A percentile compares a stretch with the other conserved stretches of the same genome.
Conservation (phyloP, 352 stramenopile species). For the Plasmopara halstedii region DNA sequence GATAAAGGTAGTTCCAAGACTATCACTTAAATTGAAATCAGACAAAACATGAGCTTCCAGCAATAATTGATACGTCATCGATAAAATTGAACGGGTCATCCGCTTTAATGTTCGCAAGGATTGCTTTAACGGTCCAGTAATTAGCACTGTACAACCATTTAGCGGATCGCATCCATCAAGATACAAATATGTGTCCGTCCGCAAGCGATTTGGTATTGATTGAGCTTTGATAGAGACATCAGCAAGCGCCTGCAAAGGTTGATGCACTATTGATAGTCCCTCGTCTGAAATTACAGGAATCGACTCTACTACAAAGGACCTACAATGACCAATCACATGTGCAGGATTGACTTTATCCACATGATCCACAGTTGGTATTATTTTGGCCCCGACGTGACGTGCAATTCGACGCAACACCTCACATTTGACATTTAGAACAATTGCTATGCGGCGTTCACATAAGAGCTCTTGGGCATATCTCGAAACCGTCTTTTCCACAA, state of each 20-base stretch:
- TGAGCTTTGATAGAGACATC: constrained; percentile 22
- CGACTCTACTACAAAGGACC: constrained; percentile 62
- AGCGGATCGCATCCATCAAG: constrained; percentile 92
- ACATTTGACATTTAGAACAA: constrained; percentile 93
- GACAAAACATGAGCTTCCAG: constrained; percentile 93
- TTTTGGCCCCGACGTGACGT: constrained; percentile 87
- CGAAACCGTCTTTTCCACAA: constrained; percentile 88
- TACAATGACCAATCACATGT: constrained; percentile 55
- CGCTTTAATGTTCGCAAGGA: constrained; percentile 91
- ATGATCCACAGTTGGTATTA: constrained; percentile 91
- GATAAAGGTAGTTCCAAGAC: constrained; percentile 9
- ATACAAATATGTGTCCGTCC: constrained; percentile 89
- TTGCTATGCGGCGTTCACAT: constrained; percentile 82
- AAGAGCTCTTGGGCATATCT: constrained; percentile 91
- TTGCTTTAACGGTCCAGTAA: constrained; percentile 84
- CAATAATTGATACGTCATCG: constrained; percentile 93
- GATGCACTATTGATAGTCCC: constrained; percentile 18
- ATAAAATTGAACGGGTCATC: constrained; percentile 86
- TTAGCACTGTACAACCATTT: constrained; percentile 91
- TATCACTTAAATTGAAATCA: constrained; percentile 69
- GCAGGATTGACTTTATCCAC: constrained; percentile 55
- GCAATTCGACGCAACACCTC: constrained; percentile 89
- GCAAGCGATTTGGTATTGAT: constrained; percentile 21
- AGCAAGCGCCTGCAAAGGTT: constrained; percentile 22
- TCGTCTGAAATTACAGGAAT: constrained; percentile 39